Evolutionary conservation across 257 asterid species (phyloP).

Genomic region (Galeopsis tetrahit): DNA sequence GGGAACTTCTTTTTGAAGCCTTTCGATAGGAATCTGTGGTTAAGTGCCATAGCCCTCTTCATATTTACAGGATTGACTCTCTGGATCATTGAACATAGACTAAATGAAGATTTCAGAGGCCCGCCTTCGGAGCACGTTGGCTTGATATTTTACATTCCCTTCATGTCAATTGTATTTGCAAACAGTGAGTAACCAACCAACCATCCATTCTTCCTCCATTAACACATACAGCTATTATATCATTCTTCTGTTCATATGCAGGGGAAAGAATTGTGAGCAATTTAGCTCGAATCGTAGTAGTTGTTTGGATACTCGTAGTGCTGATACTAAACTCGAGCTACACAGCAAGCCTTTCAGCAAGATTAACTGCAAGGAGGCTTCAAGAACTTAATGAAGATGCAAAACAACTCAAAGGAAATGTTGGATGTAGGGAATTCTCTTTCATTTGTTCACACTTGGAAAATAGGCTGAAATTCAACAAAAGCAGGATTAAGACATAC

Average conservation of each 20-base stretch:
- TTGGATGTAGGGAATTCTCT: conserved; percentile 44
- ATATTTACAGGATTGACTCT: conserved; percentile 43
- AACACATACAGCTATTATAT: too few relatives aligned
- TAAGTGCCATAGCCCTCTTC: conserved; percentile 40
- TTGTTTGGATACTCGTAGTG: conserved; percentile 52
- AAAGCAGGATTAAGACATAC: conserved; percentile 28
- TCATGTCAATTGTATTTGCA: conserved; percentile 49
- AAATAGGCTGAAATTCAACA: conserved; percentile 31
- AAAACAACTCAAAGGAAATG: not conserved
- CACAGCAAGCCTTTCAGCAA: conserved; percentile 49
- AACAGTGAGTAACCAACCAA: too few relatives aligned
- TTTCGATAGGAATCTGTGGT: conserved; percentile 41
- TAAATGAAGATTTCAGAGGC: conserved; percentile 49
- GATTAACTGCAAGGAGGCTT: conserved; percentile 41
- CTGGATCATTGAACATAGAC: conserved; percentile 54
- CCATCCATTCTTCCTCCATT: too few relatives aligned
- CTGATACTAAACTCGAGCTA: conserved; percentile 45
- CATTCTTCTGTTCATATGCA: not conserved
- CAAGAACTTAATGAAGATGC: conserved; percentile 17
- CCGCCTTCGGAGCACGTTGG: conserved; percentile 49
- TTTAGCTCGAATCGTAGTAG: conserved; percentile 43
- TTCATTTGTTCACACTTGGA: conserved; percentile 30
- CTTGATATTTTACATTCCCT: conserved; percentile 47
- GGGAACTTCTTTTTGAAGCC: conserved; percentile 49
- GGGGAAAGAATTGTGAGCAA: conserved; percentile 49